Evolutionary conservation across 1,284 basidiomycete species (phyloP), one percentile per base, ranked within the genome.

Genomic region (Cutaneotrichosporon cyanovorans): DNA sequence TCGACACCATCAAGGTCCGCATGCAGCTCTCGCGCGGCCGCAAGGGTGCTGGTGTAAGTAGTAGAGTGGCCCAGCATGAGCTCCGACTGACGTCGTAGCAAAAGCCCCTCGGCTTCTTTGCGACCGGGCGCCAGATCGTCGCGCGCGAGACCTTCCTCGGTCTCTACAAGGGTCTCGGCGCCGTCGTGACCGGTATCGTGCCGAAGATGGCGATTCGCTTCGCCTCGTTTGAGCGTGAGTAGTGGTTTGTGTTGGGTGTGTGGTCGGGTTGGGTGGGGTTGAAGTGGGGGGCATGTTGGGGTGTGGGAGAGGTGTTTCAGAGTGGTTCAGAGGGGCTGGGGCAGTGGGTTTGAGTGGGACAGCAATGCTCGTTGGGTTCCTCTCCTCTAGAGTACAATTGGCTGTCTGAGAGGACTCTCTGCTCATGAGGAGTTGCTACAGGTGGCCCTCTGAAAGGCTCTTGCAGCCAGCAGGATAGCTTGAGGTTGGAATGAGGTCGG

Each of bases 121-220:
- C 89, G 14, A 98, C 95, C 0, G 93, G 90, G 19, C 75, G 79
- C 16, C 82, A 86, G 71, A 99, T 99, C 56, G 82, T 91, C 25
- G 80, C 79, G 55, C 81, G 91, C 39, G 93, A 99, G 75, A 93
- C 91, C 5, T 87, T 89, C 0, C 79, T 97, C 16, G 95, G 95
- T 15, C 75, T 99, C 34, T 99, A 98, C 81, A 99, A 98, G 72
- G 95, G 92, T 63, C 81, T 99, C 35, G 93, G 93, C 33, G 93
- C 93, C n/a, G 93, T 99, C 31, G 76, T 95, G 19, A 86, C 89
- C 11, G 91, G 91, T 23, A 99, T 99, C 68, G 90, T 97, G 2
- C 95, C 95, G 5, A 99, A 99, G 76, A 99, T 99, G 95, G 91
- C 91, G 43, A 97, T 93, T 66, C 87, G 95, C 35, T 99, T 98